Percentiles rank a stretch among this genome's conserved stretches.
Evolutionary conservation across 2,329 filamentous ascomycete genomes (phyloP).

Genomic region (Ramularia endophylla): DNA sequence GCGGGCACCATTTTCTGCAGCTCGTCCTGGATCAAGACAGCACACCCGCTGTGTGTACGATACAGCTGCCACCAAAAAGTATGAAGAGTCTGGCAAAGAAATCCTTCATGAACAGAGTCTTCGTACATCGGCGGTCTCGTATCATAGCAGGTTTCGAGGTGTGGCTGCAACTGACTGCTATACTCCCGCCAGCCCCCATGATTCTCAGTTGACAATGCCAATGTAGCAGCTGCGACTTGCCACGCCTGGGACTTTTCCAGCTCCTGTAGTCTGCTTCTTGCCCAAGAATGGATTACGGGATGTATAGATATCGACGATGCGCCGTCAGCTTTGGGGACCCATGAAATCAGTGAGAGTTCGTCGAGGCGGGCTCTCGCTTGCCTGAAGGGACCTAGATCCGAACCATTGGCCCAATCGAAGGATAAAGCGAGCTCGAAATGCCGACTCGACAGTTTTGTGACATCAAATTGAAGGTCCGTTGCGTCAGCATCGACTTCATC

Average conservation of each 20-base stretch:
- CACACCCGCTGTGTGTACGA: neutral
- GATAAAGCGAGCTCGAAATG: conserved; percentile 1
- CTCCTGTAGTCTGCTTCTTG: neutral
- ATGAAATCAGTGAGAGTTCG: conserved; percentile 1
- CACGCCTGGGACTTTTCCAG: neutral
- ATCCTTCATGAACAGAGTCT: neutral
- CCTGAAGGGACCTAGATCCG: neutral
- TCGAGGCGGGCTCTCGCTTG: neutral
- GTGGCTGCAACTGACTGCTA: neutral
- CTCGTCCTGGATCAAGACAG: neutral
- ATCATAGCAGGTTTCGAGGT: conserved; percentile 2
- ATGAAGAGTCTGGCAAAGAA: neutral
- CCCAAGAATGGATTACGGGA: conserved; percentile 4
- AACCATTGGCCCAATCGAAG: neutral
- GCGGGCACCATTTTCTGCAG: neutral
- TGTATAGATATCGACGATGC: neutral
- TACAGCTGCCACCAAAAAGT: conserved; percentile 2
- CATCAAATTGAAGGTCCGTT: neutral
- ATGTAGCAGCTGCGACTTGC: neutral
- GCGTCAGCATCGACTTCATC: neutral
- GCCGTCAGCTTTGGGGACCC: neutral
- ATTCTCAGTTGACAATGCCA: neutral
- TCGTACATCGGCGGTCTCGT: too few species aligned
- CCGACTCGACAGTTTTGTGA: neutral
- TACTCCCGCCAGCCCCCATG: neutral